phyloP scores from a whole-genome alignment of 768 basidiomycete species.

The Hydnomerulius pinastri region DNA sequence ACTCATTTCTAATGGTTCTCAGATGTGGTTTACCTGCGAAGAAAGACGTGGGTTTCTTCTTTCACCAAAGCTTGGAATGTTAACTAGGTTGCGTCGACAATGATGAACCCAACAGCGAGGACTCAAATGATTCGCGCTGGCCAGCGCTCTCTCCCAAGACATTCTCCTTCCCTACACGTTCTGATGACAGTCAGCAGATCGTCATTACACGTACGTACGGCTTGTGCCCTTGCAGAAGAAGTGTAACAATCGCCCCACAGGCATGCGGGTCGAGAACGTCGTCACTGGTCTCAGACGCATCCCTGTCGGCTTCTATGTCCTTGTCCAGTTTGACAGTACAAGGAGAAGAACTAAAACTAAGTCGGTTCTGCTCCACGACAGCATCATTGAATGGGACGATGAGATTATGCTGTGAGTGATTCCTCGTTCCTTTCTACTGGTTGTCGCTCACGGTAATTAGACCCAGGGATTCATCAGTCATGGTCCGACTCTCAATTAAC shows the following conservation, averaged over 20 bases:
- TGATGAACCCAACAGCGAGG: no score
- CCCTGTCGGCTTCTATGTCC: constrained; percentile 13
- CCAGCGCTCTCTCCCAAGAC: no score
- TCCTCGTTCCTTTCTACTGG: background rate
- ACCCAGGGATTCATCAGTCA: background rate
- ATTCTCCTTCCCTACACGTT: background rate
- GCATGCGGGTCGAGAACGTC: constrained; percentile 10
- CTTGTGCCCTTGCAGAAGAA: background rate
- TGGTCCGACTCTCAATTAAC: constrained; percentile 1
- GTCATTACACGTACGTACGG: constrained; percentile 5
- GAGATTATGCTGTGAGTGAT: constrained; percentile 6
- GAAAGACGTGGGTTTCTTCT: background rate
- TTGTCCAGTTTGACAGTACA: background rate
- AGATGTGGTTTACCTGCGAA: constrained; percentile 1
- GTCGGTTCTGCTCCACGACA: background rate
- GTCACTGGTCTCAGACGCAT: background rate
- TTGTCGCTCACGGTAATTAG: background rate
- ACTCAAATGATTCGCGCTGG: no score
- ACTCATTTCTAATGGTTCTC: background rate
- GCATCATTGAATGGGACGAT: constrained; percentile 1
- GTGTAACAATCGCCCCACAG: background rate
- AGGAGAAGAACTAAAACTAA: background rate
- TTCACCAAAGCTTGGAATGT: no score
- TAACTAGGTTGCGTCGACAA: no score
- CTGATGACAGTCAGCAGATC: background rate